Evolutionary conservation across 441 rosid species (phyloP).

Genomic region (Arabidopsis hybrid): DNA sequence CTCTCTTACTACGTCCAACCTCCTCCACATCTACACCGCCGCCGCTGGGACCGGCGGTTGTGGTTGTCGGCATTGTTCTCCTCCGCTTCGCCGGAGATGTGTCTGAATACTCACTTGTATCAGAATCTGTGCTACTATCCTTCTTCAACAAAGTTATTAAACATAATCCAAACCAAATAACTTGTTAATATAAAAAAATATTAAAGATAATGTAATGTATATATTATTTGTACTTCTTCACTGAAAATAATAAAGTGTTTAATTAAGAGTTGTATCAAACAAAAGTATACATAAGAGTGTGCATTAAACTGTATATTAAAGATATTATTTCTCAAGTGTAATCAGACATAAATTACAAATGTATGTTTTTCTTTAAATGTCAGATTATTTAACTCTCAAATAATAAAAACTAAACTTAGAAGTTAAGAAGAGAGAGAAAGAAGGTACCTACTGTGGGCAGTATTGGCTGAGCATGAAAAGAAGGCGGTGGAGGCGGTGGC

Average conservation of each 20-base stretch:
- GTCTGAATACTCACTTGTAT: constrained; percentile 78
- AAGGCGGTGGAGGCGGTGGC: constrained; percentile 40
- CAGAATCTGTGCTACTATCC: constrained; percentile 72
- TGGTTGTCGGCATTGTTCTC: constrained; percentile 35
- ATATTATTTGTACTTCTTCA: not conserved
- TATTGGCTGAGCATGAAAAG: constrained; percentile 54
- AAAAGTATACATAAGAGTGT: constrained; percentile 3
- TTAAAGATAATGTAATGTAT: not conserved
- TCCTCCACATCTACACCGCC: constrained; percentile 43
- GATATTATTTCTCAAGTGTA: not conserved
- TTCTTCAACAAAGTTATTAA: constrained; percentile 50
- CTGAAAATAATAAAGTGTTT: not conserved
- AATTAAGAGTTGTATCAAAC: not conserved
- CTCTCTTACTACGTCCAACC: constrained; percentile 21
- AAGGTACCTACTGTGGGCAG: constrained; percentile 71
- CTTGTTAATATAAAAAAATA: constrained; percentile 21
- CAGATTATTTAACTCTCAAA: not conserved
- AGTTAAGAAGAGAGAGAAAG: constrained; percentile 47
- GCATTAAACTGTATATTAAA: not conserved
- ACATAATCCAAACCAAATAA: constrained; percentile 22
- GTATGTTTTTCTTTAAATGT: constrained; percentile 15
- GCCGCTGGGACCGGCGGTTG: constrained; percentile 48
- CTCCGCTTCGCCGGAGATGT: constrained; percentile 79
- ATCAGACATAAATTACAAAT: not conserved
- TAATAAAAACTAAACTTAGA: not conserved